A percentile compares a stretch with the other conserved stretches of the same genome.
Conservation (phyloP, 768 basidiomycete genomes). For the Pulveroboletus ravenelii region DNA sequence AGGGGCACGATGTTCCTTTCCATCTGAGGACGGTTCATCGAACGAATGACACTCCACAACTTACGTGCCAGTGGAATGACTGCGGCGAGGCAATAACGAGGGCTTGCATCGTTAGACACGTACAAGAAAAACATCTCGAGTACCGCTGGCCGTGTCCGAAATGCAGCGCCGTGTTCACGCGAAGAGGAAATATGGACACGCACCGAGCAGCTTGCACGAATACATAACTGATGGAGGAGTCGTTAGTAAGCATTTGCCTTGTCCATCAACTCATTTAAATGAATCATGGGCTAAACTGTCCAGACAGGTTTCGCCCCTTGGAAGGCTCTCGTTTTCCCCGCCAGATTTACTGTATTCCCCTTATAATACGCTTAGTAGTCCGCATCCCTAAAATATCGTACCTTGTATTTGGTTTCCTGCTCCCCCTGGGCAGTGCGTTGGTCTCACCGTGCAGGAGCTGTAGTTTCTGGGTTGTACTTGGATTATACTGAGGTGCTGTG, state of each 20-base stretch:
- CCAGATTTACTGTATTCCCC: neutral
- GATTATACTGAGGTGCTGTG: neutral
- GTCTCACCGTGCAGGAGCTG: neutral
- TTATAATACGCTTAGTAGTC: neutral
- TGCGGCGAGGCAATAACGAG: conserved; percentile 15
- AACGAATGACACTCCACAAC: neutral
- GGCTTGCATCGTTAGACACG: conserved; percentile 17
- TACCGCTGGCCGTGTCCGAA: conserved; percentile 21
- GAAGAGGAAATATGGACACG: conserved; percentile 12
- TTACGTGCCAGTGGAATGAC: conserved; percentile 13
- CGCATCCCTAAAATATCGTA: neutral
- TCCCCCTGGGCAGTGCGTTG: neutral
- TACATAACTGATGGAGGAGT: neutral
- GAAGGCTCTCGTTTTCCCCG: neutral
- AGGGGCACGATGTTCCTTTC: conserved; percentile 11
- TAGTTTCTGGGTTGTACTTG: neutral
- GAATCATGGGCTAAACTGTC: neutral
- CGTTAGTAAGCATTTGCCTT: conserved; percentile 1
- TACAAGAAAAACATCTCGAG: conserved; percentile 23
- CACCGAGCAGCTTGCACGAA: conserved; percentile 14
- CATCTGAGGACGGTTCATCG: conserved; percentile 16
- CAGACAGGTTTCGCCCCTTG: neutral
- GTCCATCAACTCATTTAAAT: neutral
- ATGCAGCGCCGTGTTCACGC: conserved; percentile 17
- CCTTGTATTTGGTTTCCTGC: too few species aligned